Conservation (phyloP, 495 filamentous ascomycete genomes). For the Immersiella caudata region DNA sequence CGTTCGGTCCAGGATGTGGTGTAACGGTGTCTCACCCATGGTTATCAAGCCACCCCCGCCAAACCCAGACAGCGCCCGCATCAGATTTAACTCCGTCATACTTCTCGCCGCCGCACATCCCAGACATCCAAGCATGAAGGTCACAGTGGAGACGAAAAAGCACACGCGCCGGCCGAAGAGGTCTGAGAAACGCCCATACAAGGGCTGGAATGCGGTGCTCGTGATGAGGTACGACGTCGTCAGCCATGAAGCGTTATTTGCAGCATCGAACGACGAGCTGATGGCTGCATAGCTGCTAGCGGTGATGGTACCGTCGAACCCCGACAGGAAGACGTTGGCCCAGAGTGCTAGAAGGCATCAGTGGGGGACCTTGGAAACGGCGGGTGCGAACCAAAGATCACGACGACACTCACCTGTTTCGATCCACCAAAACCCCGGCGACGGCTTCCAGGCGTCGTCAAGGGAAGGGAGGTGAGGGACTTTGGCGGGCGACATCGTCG, state of each 20-base stretch:
- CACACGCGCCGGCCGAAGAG: conserved; percentile 46
- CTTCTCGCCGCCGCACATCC: conserved; percentile 49
- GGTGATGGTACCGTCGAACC: conserved; percentile 68
- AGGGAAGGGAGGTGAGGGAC: neutral
- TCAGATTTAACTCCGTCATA: conserved; percentile 46
- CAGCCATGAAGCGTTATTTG: conserved; percentile 63
- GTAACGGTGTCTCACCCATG: conserved; percentile 50
- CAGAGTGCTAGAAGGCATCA: conserved; percentile 52
- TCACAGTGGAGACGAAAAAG: conserved; percentile 52
- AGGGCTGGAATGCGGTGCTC: conserved; percentile 58
- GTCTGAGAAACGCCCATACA: conserved; percentile 6
- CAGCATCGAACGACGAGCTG: conserved; percentile 56
- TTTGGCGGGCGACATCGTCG: neutral
- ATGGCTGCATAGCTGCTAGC: conserved; percentile 68
- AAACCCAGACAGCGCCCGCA: conserved; percentile 56
- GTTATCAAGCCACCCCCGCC: conserved; percentile 64
- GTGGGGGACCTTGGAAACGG: neutral
- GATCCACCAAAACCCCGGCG: conserved; percentile 43
- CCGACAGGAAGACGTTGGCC: conserved; percentile 66
- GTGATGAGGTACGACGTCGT: conserved; percentile 76
- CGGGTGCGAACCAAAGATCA: no score
- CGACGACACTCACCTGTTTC: conserved; percentile 43
- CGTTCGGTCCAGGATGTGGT: neutral
- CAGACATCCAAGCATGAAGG: conserved; percentile 51
- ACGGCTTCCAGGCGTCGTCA: conserved; percentile 28